These are phyloP conservation scores for Kluyveromyces lactis DNA, from an alignment of 805 yeast genomes.

Conservation along the genomic window DNA sequence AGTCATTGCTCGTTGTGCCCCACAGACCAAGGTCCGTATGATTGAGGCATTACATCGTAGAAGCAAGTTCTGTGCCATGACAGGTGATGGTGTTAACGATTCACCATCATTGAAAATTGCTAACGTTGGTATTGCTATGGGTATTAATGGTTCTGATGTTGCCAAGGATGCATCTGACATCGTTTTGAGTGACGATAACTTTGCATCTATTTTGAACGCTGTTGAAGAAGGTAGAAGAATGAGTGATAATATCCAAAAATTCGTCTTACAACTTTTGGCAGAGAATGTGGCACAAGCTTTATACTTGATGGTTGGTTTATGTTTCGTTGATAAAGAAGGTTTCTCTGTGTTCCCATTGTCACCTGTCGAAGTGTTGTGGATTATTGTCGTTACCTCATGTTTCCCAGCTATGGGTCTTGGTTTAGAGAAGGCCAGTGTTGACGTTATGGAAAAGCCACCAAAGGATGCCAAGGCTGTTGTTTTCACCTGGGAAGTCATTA, in stretches of 20 bases:
- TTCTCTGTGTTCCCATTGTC: slow-evolving; percentile 85
- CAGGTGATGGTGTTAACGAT: slow-evolving; percentile 99
- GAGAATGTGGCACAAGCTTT: slow-evolving; percentile 90
- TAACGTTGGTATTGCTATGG: slow-evolving; percentile 94
- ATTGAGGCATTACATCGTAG: slow-evolving; percentile 83
- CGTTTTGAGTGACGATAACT: slow-evolving; percentile 94
- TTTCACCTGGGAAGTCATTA: slow-evolving; percentile 56
- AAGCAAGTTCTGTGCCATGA: slow-evolving; percentile 95
- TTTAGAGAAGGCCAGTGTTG: slow-evolving; percentile 92
- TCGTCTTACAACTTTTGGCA: slow-evolving; percentile 87
- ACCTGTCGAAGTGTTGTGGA: slow-evolving; percentile 97
- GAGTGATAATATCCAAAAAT: slow-evolving; percentile 88
- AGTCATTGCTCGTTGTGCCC: slow-evolving; percentile 90
- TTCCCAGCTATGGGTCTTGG: slow-evolving; percentile 98
- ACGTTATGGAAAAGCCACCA: slow-evolving; percentile 92
- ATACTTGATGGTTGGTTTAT: slow-evolving; percentile 73
- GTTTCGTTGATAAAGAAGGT: slow-evolving; percentile 60
- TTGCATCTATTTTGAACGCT: slow-evolving; percentile 85
- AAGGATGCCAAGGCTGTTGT: slow-evolving; percentile 79
- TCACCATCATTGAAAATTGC: slow-evolving; percentile 95
- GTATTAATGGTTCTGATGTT: slow-evolving; percentile 90
- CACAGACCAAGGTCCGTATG: slow-evolving; percentile 85
- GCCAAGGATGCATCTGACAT: slow-evolving; percentile 98
- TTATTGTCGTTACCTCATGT: slow-evolving; percentile 94
- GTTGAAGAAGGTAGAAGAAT: slow-evolving; percentile 97